phyloP scores from a whole-genome alignment of 2,329 filamentous ascomycete genomes.

The Hortaea werneckii region DNA sequence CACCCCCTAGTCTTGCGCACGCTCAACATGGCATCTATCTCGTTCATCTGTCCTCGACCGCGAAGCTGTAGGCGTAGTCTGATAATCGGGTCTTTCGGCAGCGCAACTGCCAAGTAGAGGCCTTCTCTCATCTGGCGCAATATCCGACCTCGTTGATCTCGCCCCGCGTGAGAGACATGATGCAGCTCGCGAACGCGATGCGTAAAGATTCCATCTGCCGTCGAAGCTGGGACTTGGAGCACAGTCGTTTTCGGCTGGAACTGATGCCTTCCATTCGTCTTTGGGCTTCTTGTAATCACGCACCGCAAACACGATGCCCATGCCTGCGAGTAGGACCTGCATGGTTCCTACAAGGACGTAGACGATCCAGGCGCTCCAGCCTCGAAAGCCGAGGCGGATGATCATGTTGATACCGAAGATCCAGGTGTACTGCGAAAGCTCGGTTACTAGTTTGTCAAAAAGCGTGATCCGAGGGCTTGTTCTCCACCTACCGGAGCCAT shows the following conservation, averaged over 20 bases:
- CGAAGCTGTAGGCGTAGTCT: not conserved
- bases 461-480: not conserved
- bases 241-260: not conserved
- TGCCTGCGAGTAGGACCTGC: slow-evolving; percentile 65
- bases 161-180: not conserved
- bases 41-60: not conserved
- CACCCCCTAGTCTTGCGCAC: not conserved
- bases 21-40: not conserved
- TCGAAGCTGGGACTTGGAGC: not conserved
- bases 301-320: slow-evolving; percentile 69
- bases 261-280: not conserved
- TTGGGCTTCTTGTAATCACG: slow-evolving; percentile 29
- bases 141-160: slow-evolving; percentile 1
- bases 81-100: not conserved
- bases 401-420: slow-evolving; percentile 68
- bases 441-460: slow-evolving; percentile 5
- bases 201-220: not conserved
- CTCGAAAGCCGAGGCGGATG: slow-evolving; percentile 59
- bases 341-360: slow-evolving; percentile 73
- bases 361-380: slow-evolving; percentile 90
- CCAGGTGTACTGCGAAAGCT: slow-evolving; percentile 20
- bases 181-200: not conserved
- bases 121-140: not conserved
- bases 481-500: slow-evolving; percentile 71
- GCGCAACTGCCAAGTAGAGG: not conserved